Conservation (phyloP, 805 yeast genomes). For the Yarrowia hollandica region DNA sequence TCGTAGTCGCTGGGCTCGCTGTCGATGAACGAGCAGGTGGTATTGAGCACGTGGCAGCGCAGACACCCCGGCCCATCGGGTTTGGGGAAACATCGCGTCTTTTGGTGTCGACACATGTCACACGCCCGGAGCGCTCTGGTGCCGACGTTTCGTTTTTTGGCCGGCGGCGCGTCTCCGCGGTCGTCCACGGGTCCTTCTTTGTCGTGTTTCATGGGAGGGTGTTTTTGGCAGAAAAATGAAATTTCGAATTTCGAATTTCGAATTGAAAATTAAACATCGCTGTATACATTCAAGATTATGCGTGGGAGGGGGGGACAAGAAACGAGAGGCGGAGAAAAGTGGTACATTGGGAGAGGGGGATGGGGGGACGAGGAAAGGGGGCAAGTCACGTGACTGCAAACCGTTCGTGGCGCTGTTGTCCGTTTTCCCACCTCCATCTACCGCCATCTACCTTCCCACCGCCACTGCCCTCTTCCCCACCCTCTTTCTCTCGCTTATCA, state of each 20-base stretch:
- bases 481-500: not conserved
- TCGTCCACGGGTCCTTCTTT: slow-evolving; percentile 22
- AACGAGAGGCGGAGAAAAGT: too few species aligned
- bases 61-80: slow-evolving; percentile 53
- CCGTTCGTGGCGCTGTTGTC: too few species aligned
- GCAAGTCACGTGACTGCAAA: too few species aligned
- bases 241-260: too few species aligned
- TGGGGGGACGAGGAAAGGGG: too few species aligned
- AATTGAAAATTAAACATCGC: too few species aligned
- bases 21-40: slow-evolving; percentile 54
- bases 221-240: not conserved
- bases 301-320: too few species aligned
- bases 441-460: too few species aligned
- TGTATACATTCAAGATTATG: too few species aligned
- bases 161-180: not conserved
- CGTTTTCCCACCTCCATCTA: too few species aligned
- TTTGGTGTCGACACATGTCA: slow-evolving; percentile 54
- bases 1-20: slow-evolving; percentile 30
- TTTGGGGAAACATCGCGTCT: slow-evolving; percentile 61
- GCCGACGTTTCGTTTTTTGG: slow-evolving; percentile 28
- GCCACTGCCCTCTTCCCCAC: too few species aligned
- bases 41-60: slow-evolving; percentile 56
- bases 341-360: too few species aligned
- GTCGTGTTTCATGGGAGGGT: slow-evolving; percentile 10
- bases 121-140: slow-evolving; percentile 55